Evolutionary conservation across 2,329 filamentous ascomycete species (phyloP).

Genomic region (Penicillium brevicompactum): DNA sequence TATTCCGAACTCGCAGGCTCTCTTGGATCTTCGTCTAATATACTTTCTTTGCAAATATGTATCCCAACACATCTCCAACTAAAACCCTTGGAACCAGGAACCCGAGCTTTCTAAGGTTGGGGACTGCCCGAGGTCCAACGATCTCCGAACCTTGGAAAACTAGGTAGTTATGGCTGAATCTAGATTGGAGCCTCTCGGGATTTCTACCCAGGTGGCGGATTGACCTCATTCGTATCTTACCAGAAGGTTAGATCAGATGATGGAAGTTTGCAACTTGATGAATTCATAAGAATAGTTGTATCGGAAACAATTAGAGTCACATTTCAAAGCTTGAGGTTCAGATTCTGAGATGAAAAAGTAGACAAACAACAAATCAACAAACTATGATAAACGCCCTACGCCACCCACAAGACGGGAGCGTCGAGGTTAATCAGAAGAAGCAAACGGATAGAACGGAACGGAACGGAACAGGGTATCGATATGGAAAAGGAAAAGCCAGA

Average conservation of each 20-base stretch:
- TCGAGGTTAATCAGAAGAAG: constrained; percentile 2
- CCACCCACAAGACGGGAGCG: constrained; percentile 4
- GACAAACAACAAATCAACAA: background rate
- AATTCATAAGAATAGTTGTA: background rate
- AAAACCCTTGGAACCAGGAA: too few relatives aligned
- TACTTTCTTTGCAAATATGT: too few relatives aligned
- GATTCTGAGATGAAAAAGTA: background rate
- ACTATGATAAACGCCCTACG: background rate
- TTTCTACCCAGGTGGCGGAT: too few relatives aligned
- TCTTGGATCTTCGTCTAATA: too few relatives aligned
- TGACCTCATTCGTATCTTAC: too few relatives aligned
- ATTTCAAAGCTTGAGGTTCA: background rate
- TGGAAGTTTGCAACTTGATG: background rate
- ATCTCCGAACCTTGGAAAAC: too few relatives aligned
- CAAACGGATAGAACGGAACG: constrained; percentile 18
- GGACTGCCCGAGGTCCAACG: too few relatives aligned
- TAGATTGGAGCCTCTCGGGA: too few relatives aligned
- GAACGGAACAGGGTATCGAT: constrained; percentile 39
- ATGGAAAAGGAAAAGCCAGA: constrained; percentile 23
- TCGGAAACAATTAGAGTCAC: background rate
- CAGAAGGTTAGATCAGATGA: background rate
- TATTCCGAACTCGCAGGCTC: too few relatives aligned
- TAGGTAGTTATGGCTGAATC: too few relatives aligned
- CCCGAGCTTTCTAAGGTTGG: too few relatives aligned
- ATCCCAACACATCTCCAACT: too few relatives aligned